Evolutionary conservation across 805 yeast genomes (phyloP).

Genomic region (Saccharomycopsis vini): DNA sequence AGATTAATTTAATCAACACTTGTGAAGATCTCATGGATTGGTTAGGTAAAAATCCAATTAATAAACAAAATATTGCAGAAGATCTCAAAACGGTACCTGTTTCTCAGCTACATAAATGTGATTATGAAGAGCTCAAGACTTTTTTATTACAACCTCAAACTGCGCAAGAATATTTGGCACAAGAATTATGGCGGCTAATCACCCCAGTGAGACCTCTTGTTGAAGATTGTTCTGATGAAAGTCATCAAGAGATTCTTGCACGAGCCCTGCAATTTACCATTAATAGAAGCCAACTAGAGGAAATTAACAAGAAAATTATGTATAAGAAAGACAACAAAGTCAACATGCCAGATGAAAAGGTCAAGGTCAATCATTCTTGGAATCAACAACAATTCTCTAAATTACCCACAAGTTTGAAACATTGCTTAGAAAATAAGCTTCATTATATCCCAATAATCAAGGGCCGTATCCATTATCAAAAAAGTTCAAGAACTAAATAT

Average conservation of each 20-base stretch:
- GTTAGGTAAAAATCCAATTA: too few relatives aligned
- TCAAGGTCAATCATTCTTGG: neutral
- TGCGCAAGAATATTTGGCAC: constrained; percentile 7
- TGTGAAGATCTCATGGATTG: too few relatives aligned
- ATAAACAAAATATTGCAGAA: too few relatives aligned
- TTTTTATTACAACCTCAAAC: neutral
- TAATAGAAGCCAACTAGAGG: too few relatives aligned
- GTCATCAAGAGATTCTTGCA: too few relatives aligned
- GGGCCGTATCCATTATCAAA: constrained; percentile 14
- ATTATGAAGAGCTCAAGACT: neutral
- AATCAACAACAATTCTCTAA: constrained; percentile 14
- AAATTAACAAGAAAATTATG: constrained; percentile 4
- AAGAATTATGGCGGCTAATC: constrained; percentile 31
- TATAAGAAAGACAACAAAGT: neutral
- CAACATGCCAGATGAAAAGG: neutral
- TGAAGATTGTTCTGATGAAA: constrained; percentile 39
- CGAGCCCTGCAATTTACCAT: too few relatives aligned
- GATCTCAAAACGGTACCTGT: too few relatives aligned
- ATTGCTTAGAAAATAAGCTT: constrained; percentile 30
- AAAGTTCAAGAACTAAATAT: neutral
- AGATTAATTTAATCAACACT: too few relatives aligned
- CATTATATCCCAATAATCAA: constrained; percentile 50
- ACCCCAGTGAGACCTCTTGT: constrained; percentile 36
- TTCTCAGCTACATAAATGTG: too few relatives aligned
- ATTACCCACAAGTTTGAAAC: constrained; percentile 23